Conservation (phyloP, 441 rosid genomes). For the Adansonia grandidieri region DNA sequence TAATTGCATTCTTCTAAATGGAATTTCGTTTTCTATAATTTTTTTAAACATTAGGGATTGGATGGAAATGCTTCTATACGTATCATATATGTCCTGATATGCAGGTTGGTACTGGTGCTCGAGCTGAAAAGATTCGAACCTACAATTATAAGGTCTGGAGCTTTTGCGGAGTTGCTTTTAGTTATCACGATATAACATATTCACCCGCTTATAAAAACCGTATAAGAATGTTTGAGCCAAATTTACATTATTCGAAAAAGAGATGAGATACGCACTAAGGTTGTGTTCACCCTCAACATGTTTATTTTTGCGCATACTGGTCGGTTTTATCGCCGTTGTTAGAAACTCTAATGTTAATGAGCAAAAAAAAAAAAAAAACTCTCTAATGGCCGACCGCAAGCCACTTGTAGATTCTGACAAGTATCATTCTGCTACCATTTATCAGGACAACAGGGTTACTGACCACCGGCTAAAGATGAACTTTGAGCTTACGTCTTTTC, state of each 20-base stretch:
- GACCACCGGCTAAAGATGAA: constrained; percentile 94
- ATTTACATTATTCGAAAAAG: neutral
- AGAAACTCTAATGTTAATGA: neutral
- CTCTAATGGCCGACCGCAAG: neutral
- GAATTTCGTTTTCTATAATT: constrained; percentile 9
- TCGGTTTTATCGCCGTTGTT: neutral
- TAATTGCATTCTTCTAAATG: constrained; percentile 1
- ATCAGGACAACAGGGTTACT: constrained; percentile 89
- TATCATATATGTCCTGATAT: constrained; percentile 22
- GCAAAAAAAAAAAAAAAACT: too few species aligned
- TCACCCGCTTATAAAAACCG: neutral
- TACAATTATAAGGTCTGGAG: constrained; percentile 76
- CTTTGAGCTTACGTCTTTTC: constrained; percentile 79
- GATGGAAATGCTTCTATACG: constrained; percentile 20
- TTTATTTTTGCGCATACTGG: neutral
- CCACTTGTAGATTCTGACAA: constrained; percentile 22
- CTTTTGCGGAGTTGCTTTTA: constrained; percentile 2
- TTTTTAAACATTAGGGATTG: neutral
- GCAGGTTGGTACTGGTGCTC: constrained; percentile 95
- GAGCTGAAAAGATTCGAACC: constrained; percentile 93
- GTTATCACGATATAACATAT: constrained; percentile 5
- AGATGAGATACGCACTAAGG: too few species aligned
- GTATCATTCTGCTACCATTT: constrained; percentile 18
- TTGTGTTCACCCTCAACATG: neutral
- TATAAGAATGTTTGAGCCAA: constrained; percentile 4